Conservation (phyloP, 306 rosid species). For the Pterocarpus santalinus region DNA sequence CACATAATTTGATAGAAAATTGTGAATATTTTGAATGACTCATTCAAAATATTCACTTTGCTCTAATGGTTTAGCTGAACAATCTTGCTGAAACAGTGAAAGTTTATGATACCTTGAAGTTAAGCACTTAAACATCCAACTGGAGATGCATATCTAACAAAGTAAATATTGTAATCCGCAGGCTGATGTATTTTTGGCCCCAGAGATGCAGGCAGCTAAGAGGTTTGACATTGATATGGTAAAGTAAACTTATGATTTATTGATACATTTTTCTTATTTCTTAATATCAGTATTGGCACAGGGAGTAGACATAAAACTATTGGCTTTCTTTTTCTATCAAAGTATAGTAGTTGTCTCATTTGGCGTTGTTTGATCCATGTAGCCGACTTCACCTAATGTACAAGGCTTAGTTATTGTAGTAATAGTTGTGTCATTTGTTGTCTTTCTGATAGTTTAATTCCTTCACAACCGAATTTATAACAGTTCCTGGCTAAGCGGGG, state of each 20-base stretch:
- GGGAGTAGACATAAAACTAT: background rate
- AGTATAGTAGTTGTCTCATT: slow-evolving; percentile 9
- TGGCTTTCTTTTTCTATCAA: background rate
- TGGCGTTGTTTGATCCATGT: too few species aligned
- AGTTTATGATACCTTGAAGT: background rate
- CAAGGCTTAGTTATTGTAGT: too few species aligned
- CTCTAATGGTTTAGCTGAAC: background rate
- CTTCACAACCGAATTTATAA: background rate
- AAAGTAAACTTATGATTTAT: slow-evolving; percentile 30
- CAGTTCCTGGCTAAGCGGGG: background rate
- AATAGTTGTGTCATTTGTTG: background rate
- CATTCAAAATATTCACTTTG: background rate
- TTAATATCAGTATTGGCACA: background rate
- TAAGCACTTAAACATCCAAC: background rate
- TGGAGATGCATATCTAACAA: slow-evolving; percentile 12
- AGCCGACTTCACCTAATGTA: too few species aligned
- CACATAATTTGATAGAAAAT: too few species aligned
- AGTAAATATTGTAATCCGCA: slow-evolving; percentile 36
- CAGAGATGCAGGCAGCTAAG: slow-evolving; percentile 40
- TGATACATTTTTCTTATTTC: slow-evolving; percentile 11
- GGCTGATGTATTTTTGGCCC: slow-evolving; percentile 63
- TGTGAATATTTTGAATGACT: too few species aligned
- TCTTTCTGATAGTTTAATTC: background rate
- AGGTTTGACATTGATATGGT: slow-evolving; percentile 52
- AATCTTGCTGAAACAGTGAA: background rate